These are phyloP conservation scores for Phialophora tarda DNA, from an alignment of 2,329 filamentous ascomycete species.

Conservation along the genomic window DNA sequence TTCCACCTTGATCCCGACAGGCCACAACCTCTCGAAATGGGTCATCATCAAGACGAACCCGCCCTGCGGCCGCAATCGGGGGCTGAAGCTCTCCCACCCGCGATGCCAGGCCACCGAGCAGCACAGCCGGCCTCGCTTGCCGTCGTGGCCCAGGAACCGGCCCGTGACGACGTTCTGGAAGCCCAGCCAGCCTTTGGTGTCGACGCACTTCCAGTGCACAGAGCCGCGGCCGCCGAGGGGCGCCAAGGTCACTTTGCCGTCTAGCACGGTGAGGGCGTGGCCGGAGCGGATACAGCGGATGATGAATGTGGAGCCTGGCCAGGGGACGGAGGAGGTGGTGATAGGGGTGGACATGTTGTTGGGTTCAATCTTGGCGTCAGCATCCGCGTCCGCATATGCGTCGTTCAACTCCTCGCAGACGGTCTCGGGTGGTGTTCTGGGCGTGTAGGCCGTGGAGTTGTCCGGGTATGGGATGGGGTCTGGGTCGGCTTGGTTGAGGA, in stretches of 20 bases:
- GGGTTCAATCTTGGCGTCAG: not conserved
- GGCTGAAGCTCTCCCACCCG: not conserved
- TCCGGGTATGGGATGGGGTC: not conserved
- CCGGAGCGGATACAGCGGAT: slow-evolving; percentile 1
- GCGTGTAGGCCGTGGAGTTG: not conserved
- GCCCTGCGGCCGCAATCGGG: not conserved
- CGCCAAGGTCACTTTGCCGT: not conserved
- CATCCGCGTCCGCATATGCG: not conserved
- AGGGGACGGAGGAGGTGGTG: not conserved
- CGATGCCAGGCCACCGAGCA: not conserved
- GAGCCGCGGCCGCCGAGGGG: not conserved
- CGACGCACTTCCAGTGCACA: slow-evolving; percentile 6
- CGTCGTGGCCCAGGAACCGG: slow-evolving; percentile 6
- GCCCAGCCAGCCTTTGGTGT: slow-evolving; percentile 10
- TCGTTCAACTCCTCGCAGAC: not conserved
- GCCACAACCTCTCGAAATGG: slow-evolving; percentile 8
- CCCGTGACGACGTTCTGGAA: slow-evolving; percentile 11
- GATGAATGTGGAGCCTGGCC: slow-evolving; percentile 6
- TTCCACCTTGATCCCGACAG: not conserved
- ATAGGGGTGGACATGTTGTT: not conserved
- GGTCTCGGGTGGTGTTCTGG: not conserved
- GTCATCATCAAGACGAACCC: slow-evolving; percentile 1
- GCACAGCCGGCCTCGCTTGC: not conserved
- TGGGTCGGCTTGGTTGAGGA: not conserved
- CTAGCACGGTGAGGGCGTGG: not conserved